These are phyloP conservation scores for Saccharomyces mikatae DNA, from an alignment of 805 yeast genomes.

Conservation along the genomic window DNA sequence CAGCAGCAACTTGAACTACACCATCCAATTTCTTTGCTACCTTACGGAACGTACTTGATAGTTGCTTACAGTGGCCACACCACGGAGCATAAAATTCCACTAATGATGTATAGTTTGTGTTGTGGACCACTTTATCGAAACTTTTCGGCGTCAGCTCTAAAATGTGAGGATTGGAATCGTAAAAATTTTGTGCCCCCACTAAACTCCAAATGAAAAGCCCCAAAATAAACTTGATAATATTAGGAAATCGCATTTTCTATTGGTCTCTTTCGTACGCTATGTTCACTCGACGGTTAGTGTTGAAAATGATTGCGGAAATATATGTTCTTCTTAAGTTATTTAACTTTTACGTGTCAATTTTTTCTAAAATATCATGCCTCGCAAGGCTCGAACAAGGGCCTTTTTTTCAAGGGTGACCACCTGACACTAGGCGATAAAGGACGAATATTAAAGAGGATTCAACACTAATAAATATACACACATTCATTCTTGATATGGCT, in stretches of 20 bases:
- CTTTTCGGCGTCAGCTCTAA: slow-evolving; percentile 48
- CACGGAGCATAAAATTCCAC: slow-evolving; percentile 95
- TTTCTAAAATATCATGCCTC: background rate
- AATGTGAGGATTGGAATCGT: slow-evolving; percentile 33
- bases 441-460: background rate
- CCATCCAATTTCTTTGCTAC: slow-evolving; percentile 54
- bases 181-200: slow-evolving; percentile 21
- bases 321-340: background rate
- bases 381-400: background rate
- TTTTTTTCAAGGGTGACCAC: background rate
- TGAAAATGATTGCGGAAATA: background rate
- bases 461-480: background rate
- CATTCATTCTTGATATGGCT: background rate
- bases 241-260: background rate
- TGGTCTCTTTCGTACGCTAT: background rate
- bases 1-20: slow-evolving; percentile 63
- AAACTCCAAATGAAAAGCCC: background rate
- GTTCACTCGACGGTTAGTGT: background rate
- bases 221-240: background rate
- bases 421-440: background rate
- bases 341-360: background rate
- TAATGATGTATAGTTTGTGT: slow-evolving; percentile 68
- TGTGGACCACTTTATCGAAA: slow-evolving; percentile 58
- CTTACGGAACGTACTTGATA: slow-evolving; percentile 56
- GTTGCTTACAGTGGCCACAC: slow-evolving; percentile 88